These are phyloP conservation scores for Nematodospora anomalae DNA, from an alignment of 1,139 yeast genomes.

Conservation along the genomic window DNA sequence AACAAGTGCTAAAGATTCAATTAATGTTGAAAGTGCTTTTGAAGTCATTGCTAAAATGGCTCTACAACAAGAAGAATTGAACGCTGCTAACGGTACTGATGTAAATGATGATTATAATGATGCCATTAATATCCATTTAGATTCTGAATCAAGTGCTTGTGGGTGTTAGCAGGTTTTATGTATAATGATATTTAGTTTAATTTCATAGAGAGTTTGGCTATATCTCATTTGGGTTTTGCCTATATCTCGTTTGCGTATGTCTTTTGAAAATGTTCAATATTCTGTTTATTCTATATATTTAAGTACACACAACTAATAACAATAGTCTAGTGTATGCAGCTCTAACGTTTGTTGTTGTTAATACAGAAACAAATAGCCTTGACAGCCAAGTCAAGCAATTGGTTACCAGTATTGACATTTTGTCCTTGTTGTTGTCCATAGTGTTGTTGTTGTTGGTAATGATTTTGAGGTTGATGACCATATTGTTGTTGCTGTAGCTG, in stretches of 20 bases:
- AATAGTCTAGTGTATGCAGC: conserved; percentile 1
- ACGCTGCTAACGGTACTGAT: conserved; percentile 83
- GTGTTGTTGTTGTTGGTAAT: conserved; percentile 22
- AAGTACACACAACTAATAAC: neutral
- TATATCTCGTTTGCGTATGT: neutral
- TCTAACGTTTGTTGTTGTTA: conserved; percentile 16
- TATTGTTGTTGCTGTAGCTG: conserved; percentile 24
- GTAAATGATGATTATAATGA: conserved; percentile 78
- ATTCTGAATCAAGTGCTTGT: conserved; percentile 75
- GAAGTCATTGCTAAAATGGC: conserved; percentile 97
- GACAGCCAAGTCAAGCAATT: conserved; percentile 29
- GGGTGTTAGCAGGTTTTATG: conserved; percentile 73
- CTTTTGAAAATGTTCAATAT: neutral
- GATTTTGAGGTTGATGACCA: conserved; percentile 17
- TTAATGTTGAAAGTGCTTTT: conserved; percentile 92
- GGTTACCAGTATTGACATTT: conserved; percentile 20
- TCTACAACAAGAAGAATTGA: conserved; percentile 83
- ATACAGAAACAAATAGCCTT: conserved; percentile 36
- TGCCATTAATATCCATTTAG: conserved; percentile 92
- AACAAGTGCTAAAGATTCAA: conserved; percentile 92
- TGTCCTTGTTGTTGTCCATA: conserved; percentile 17
- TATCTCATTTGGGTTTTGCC: neutral
- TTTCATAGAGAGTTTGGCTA: neutral
- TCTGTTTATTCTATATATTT: conserved; percentile 2
- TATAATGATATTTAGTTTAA: neutral